Evolutionary conservation across 371 early-diverging fungal genomes (phyloP).

Genomic region (Rhizopus arrhizus): DNA sequence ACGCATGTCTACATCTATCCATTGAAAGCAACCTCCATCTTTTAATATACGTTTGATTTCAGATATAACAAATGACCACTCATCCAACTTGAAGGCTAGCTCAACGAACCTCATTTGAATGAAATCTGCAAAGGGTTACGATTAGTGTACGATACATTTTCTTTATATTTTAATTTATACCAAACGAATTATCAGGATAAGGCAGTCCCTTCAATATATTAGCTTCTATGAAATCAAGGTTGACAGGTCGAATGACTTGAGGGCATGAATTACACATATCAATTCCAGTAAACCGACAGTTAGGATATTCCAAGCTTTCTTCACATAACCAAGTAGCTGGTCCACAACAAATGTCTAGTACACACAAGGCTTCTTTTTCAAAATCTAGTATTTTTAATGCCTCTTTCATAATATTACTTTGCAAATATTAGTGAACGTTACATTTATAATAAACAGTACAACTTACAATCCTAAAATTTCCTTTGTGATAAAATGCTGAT

Average conservation of each 20-base stretch:
- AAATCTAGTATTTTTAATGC: constrained; percentile 35
- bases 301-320: constrained; percentile 43
- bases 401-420: constrained; percentile 43
- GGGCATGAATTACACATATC: constrained; percentile 49
- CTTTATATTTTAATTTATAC: constrained; percentile 18
- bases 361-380: constrained; percentile 23
- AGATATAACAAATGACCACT: constrained; percentile 37
- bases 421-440: background rate
- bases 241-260: constrained; percentile 42
- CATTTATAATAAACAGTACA: background rate
- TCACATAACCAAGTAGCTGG: constrained; percentile 51
- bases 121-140: constrained; percentile 27
- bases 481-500: constrained; percentile 45
- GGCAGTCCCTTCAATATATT: constrained; percentile 40
- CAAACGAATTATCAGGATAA: constrained; percentile 43
- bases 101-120: constrained; percentile 38
- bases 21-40: constrained; percentile 43
- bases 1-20: constrained; percentile 41
- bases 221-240: constrained; percentile 35
- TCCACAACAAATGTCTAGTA: constrained; percentile 47
- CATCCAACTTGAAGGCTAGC: constrained; percentile 38
- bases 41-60: constrained; percentile 42
- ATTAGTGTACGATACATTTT: background rate
- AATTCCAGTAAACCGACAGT: constrained; percentile 41
- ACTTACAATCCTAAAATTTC: constrained; percentile 45